phyloP scores from a whole-genome alignment of 257 asterid genomes.

The Solanum lycopersicoides region DNA sequence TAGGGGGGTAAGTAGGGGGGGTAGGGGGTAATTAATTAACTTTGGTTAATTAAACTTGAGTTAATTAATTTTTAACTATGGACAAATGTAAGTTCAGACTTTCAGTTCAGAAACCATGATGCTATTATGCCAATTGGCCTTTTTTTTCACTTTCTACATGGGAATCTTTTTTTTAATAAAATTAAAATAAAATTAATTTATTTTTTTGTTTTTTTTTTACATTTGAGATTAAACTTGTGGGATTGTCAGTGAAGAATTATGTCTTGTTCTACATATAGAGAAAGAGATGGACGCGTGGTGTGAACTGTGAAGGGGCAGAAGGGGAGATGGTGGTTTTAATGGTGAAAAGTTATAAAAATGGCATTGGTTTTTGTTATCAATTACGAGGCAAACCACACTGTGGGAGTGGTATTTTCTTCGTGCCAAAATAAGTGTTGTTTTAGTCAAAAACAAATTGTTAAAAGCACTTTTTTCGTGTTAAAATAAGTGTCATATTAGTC shows the following conservation, averaged over 20 bases:
- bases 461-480: background rate
- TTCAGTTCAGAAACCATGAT: constrained; percentile 22
- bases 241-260: background rate
- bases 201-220: background rate
- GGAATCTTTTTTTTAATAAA: constrained; percentile 4
- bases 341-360: background rate
- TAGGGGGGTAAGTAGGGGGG: background rate
- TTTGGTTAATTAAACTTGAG: constrained; percentile 17
- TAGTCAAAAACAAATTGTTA: background rate
- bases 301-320: background rate
- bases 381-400: background rate
- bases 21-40: background rate
- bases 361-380: background rate
- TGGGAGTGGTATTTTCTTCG: too few relatives aligned
- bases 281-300: background rate
- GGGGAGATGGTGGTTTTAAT: background rate
- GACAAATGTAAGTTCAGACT: constrained; percentile 7
- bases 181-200: background rate
- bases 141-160: background rate
- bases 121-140: constrained; percentile 37
- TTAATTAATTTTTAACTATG: constrained; percentile 40
- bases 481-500: background rate
- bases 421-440: background rate
- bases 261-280: background rate
- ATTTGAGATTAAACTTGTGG: background rate